These are phyloP conservation scores for Kokia cookei DNA, from an alignment of 441 rosid genomes.

Conservation along the genomic window DNA sequence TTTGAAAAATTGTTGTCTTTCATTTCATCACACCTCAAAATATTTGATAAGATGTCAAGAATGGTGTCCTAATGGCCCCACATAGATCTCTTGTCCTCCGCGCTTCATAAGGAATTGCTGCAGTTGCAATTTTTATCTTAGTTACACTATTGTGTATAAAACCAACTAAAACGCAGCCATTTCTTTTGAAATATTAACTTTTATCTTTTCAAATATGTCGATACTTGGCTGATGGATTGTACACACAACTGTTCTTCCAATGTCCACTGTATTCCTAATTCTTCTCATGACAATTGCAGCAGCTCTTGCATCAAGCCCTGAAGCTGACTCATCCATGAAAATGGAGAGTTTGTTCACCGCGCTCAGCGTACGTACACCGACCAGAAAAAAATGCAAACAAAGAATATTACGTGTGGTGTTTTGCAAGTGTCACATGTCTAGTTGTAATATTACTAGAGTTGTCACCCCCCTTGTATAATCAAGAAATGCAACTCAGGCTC, in stretches of 20 bases:
- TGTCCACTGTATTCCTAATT: constrained; percentile 39
- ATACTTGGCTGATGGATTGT: constrained; percentile 62
- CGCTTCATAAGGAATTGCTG: constrained; percentile 49
- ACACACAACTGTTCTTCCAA: constrained; percentile 52
- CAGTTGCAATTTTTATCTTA: not conserved
- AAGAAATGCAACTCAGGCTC: too few relatives aligned
- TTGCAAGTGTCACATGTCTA: too few relatives aligned
- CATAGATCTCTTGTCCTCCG: constrained; percentile 45
- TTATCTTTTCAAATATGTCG: constrained; percentile 31
- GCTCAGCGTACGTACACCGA: too few relatives aligned
- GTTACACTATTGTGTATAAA: not conserved
- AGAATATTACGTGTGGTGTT: too few relatives aligned
- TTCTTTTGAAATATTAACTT: not conserved
- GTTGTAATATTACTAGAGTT: too few relatives aligned
- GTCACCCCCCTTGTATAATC: too few relatives aligned
- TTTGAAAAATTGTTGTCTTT: not conserved
- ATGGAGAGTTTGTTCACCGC: constrained; percentile 49
- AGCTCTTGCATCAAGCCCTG: constrained; percentile 58
- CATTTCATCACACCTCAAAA: constrained; percentile 29
- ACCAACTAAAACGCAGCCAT: not conserved
- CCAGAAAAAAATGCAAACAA: too few relatives aligned
- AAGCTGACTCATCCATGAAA: constrained; percentile 56
- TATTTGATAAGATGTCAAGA: constrained; percentile 32
- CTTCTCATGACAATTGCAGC: constrained; percentile 61
- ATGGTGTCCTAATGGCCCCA: constrained; percentile 34